Evolutionary conservation across 257 asterid species (phyloP), one percentile per base, ranked within the genome.

Genomic region (Capsicum pubescens): DNA sequence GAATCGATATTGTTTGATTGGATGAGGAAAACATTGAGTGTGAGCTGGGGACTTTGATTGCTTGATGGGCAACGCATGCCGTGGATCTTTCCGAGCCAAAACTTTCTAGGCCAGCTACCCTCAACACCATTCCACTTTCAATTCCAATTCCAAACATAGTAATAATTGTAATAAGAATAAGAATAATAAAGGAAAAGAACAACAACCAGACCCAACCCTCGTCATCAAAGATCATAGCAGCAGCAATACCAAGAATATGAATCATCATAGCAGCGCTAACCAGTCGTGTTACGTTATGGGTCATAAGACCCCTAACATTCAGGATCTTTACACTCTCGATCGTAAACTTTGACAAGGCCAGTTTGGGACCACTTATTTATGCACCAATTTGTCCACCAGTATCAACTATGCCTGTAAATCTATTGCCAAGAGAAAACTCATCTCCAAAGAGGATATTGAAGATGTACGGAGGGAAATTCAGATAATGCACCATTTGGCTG

Each of bases 11-110:
- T 59, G 12, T 59, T 59, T 12, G 8, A 61, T 71, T 67, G 80
- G 91, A 85, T 82, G 90, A 86, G 81, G 84, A 82, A 79, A 70
- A 57, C 55, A 39, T 39, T 35, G 67, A 60, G 21, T 56, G 86
- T 82, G 87, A 11, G 80, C 80, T 48, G 60, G 91, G 80, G 13
- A 80, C 57, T 86, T 87, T 81, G 82, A 85, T 87, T 87, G 97
- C 90, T 95, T 94, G 87, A 95, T 95, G 98, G 98, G 98, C 96
- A 93, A 95, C 87, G 90, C 98, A 93, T 95, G 98, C 97, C 97
- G 98, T 82, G 98, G 98, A 87, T 93, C 96, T 91, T 90, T 93
- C 15, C 91, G 94, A 82, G 90, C 88, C 84, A 91, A 92, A 87
- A 82, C 93, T 68, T 87, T 88, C 80, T 46, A 66, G 46, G 42